A percentile compares a stretch with the other conserved stretches of the same genome.
phyloP scores from a whole-genome alignment of 139 green algal genomes.

The Micromonas pusilla region DNA sequence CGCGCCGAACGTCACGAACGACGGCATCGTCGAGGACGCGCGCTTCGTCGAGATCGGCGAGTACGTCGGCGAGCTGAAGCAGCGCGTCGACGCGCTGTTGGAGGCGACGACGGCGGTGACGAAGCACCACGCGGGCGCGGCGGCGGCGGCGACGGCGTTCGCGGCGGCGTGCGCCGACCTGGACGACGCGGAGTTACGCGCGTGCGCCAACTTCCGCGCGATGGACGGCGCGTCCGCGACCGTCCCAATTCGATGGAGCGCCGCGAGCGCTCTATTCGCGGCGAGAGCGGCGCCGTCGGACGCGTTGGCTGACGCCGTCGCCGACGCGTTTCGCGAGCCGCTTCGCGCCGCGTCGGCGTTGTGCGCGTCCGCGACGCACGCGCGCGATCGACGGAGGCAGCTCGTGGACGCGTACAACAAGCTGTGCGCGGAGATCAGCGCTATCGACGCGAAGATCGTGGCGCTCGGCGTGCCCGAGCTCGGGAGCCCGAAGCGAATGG shows the following conservation, averaged over 20 bases:
- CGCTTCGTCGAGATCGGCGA: not conserved
- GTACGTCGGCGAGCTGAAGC: conserved; percentile 6
- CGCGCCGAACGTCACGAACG: no score
- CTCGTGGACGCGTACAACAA: conserved; percentile 17
- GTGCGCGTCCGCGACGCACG: not conserved
- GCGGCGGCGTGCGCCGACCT: not conserved
- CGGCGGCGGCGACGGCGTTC: not conserved
- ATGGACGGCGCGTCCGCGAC: not conserved
- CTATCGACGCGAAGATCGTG: not conserved
- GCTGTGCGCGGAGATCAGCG: not conserved
- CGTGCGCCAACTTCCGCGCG: not conserved
- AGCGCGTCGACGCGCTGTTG: not conserved
- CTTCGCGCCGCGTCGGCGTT: not conserved
- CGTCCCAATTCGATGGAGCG: not conserved
- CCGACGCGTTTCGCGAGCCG: not conserved
- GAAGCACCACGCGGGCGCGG: not conserved
- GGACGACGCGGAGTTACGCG: not conserved
- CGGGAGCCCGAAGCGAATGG: conserved; percentile 11
- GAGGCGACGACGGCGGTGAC: conserved; percentile 1
- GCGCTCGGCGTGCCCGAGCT: not conserved
- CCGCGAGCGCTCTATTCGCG: not conserved
- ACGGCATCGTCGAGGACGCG: not conserved
- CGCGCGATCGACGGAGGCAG: not conserved
- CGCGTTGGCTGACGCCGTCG: not conserved
- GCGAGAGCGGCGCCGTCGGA: not conserved